Base-by-base conservation (phyloP, 129 eudicot genomes). In the Pseudognaphalium luteoalbum region DNA sequence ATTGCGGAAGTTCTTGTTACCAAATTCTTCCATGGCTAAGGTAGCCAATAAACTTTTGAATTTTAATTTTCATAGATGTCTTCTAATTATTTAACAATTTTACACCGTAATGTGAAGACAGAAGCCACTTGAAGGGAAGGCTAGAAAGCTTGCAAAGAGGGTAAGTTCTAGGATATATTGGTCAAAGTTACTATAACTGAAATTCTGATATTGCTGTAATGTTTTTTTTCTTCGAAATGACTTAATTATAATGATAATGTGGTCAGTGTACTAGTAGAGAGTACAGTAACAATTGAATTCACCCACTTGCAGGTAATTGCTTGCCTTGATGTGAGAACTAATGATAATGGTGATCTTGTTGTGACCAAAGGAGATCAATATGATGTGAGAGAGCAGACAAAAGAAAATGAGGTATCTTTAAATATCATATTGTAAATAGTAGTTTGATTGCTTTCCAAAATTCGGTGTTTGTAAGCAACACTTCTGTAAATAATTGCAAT, bases 291-390 rank as follows among this genome's bases (percentile, higher is more conserved):
- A 56, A 62, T 14, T 67, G 41, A 33, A 41, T 25, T 71, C 10
- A 28, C 57, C 32, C 28, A 60, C 59, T 70, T 62, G 71, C 79
- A 95, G 99, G 99, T 95, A 16, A 95, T 95, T 81, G 97, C 99
- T 76, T 95, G 99, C 81, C 97, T 91, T 78, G 99, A 95, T 89
- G 99, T 95, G 84, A 91, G 99, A 87, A 74, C 96, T 22, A 95
- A 95, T 84, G 99, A 95, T 83, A 83, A 86, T 6, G 99, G 99
- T 21, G 99, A 95, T 78, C 97, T 95, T 77, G 94, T 95, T 79
- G 99, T 95, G 56, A 95, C 99, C 20, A 95, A 95, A 87, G 99
- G 99, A 76, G 99, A 95, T 75, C 99, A 95, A 25, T 95, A 95
- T 86, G 97, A 95, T 80, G 99, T 95, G 35, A 87, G 99, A 78